These are phyloP conservation scores for Clarireedia homoeocarpa DNA, from an alignment of 2,329 filamentous ascomycete species.

Conservation along the genomic window DNA sequence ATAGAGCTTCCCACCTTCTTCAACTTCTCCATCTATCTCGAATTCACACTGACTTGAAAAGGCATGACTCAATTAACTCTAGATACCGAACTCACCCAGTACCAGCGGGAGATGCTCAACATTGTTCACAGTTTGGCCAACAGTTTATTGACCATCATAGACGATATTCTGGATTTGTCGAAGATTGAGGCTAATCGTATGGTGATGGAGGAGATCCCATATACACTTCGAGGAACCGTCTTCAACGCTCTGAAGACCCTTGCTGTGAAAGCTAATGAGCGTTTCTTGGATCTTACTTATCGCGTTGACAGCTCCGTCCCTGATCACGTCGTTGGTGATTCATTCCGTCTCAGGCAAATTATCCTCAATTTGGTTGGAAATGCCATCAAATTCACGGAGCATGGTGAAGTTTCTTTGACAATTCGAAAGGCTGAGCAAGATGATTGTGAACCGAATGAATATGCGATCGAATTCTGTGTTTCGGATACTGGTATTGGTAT, in stretches of 20 bases:
- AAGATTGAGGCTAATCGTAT: constrained; percentile 93
- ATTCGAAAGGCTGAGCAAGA: constrained; percentile 66
- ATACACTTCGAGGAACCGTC: constrained; percentile 86
- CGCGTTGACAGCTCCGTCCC: constrained; percentile 89
- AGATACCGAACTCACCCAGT: constrained; percentile 88
- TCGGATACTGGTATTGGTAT: constrained; percentile 97
- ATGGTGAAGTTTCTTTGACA: constrained; percentile 91
- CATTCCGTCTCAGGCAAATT: constrained; percentile 91
- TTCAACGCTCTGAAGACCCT: constrained; percentile 96
- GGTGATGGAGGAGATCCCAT: constrained; percentile 97
- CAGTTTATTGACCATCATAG: constrained; percentile 93
- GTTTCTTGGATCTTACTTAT: constrained; percentile 86
- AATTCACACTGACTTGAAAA: no score
- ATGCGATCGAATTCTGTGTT: constrained; percentile 91
- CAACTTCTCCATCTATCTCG: no score
- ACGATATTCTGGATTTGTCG: constrained; percentile 67
- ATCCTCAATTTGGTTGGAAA: constrained; percentile 97
- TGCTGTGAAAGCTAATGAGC: constrained; percentile 95
- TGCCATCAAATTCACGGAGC: constrained; percentile 97
- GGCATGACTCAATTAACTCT: constrained; percentile 84
- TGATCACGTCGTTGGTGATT: constrained; percentile 92
- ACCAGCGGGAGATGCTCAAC: constrained; percentile 96
- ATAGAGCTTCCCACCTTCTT: not conserved
- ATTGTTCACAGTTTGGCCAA: constrained; percentile 96
- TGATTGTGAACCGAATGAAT: constrained; percentile 64